phyloP scores from a whole-genome alignment of 805 yeast species.

The Brettanomyces naardenensis region DNA sequence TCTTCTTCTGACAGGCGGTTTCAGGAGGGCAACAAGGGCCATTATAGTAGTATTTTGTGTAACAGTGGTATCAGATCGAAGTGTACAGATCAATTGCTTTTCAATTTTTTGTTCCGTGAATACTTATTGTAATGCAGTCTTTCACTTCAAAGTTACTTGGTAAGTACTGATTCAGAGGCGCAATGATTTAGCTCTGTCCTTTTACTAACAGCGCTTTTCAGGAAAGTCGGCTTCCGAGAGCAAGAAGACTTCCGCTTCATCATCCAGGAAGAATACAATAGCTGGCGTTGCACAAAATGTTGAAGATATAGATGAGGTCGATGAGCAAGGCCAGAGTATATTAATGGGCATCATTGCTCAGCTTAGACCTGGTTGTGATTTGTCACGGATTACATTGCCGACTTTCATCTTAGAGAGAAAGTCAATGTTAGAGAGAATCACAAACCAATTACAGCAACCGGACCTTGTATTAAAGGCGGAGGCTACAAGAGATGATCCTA shows the following conservation, averaged over 20 bases:
- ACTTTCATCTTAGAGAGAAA: conserved; percentile 92
- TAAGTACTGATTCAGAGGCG: no score
- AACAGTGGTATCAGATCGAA: no score
- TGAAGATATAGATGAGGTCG: conserved; percentile 88
- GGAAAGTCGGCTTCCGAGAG: conserved; percentile 7
- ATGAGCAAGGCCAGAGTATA: conserved; percentile 82
- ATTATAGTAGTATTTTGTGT: no score
- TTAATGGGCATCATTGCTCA: conserved; percentile 83
- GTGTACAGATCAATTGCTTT: no score
- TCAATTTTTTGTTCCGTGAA: no score
- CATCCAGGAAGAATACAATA: not conserved
- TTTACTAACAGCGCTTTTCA: no score
- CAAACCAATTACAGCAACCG: conserved; percentile 81
- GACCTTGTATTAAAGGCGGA: conserved; percentile 67
- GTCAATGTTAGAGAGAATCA: conserved; percentile 92
- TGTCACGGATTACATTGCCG: conserved; percentile 86
- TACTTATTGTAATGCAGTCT: conserved; percentile 19
- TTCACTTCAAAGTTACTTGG: conserved; percentile 21
- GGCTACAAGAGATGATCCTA: conserved; percentile 46
- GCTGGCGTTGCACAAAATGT: conserved; percentile 19
- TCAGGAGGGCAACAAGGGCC: no score
- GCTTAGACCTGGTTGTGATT: conserved; percentile 85
- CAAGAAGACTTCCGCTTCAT: not conserved
- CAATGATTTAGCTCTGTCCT: no score
- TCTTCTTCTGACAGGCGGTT: no score